These are phyloP conservation scores for Daldinia caldariorum DNA, from an alignment of 495 filamentous ascomycete genomes.

Conservation along the genomic window DNA sequence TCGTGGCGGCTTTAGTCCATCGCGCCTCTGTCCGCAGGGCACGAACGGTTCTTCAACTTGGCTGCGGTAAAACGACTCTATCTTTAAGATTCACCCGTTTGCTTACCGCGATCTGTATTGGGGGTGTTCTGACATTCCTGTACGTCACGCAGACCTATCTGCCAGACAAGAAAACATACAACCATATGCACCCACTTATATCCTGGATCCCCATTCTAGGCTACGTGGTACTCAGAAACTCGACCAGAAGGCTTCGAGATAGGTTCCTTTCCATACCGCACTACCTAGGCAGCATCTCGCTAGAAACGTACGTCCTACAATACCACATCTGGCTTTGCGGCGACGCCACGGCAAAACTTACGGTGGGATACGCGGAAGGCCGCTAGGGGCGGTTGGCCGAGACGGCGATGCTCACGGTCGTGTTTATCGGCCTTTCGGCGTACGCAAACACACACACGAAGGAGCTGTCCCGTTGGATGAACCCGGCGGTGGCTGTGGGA, in stretches of 20 bases:
- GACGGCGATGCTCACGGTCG: slow-evolving; percentile 31
- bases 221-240: slow-evolving; percentile 63
- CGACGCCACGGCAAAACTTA: slow-evolving; percentile 64
- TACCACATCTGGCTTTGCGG: slow-evolving; percentile 71
- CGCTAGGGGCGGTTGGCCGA: slow-evolving; percentile 29
- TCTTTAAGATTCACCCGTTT: not conserved
- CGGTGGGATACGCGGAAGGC: slow-evolving; percentile 54
- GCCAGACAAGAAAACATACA: slow-evolving; percentile 57
- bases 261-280: slow-evolving; percentile 58
- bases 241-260: slow-evolving; percentile 51
- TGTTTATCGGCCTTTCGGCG: slow-evolving; percentile 34
- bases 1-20: slow-evolving; percentile 38
- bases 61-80: not conserved
- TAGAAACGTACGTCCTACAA: slow-evolving; percentile 69
- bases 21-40: slow-evolving; percentile 24
- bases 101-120: slow-evolving; percentile 8
- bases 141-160: slow-evolving; percentile 44
- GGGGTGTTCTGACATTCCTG: slow-evolving; percentile 48
- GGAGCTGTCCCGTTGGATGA: slow-evolving; percentile 13
- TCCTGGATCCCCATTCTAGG: slow-evolving; percentile 63
- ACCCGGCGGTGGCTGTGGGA: slow-evolving; percentile 13
- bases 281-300: slow-evolving; percentile 63
- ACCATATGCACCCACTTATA: slow-evolving; percentile 63
- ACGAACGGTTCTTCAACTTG: slow-evolving; percentile 12
- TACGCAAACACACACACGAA: slow-evolving; percentile 23